Conservation (phyloP, 1,284 basidiomycete genomes). For the Apiotrichum mycotoxinovorans region DNA sequence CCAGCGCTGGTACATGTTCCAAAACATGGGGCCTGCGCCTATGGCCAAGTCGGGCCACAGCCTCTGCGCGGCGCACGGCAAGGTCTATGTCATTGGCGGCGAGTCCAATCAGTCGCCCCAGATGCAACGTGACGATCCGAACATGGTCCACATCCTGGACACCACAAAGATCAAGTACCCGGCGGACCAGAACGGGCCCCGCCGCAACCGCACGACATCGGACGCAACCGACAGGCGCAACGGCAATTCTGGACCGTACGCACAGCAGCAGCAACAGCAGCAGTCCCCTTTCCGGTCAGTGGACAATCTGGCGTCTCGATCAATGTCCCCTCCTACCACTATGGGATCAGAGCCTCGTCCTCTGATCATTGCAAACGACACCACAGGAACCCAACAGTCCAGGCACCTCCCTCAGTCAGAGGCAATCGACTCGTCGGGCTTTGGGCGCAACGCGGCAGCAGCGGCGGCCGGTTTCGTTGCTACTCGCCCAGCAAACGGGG, state of each 20-base stretch:
- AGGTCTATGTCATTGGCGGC: conserved; percentile 89
- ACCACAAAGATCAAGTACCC: conserved; percentile 96
- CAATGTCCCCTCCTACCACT: conserved; percentile 28
- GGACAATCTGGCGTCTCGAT: conserved; percentile 29
- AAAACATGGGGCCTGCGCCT: conserved; percentile 96
- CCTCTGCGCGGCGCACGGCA: conserved; percentile 83
- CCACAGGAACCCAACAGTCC: not conserved
- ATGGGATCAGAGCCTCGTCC: conserved; percentile 13
- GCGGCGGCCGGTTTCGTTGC: conserved; percentile 52
- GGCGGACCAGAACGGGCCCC: conserved; percentile 40
- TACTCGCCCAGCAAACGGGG: conserved; percentile 39
- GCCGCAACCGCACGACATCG: conserved; percentile 19
- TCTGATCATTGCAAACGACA: conserved; percentile 24
- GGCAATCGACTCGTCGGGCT: conserved; percentile 15
- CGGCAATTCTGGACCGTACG: not conserved
- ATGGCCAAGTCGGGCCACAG: conserved; percentile 88
- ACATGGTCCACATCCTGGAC: conserved; percentile 82
- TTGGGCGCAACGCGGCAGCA: conserved; percentile 55
- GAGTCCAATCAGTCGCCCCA: conserved; percentile 60
- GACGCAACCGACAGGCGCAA: conserved; percentile 14
- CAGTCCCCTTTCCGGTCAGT: conserved; percentile 24
- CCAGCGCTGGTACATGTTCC: conserved; percentile 94
- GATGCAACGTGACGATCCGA: conserved; percentile 71
- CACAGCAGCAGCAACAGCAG: not conserved
- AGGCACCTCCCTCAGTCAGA: conserved; percentile 15